Percentiles rank a stretch among this genome's conserved stretches.
Conservation (phyloP, 2,329 filamentous ascomycete genomes). For the Neophaeococcomyces aloes region DNA sequence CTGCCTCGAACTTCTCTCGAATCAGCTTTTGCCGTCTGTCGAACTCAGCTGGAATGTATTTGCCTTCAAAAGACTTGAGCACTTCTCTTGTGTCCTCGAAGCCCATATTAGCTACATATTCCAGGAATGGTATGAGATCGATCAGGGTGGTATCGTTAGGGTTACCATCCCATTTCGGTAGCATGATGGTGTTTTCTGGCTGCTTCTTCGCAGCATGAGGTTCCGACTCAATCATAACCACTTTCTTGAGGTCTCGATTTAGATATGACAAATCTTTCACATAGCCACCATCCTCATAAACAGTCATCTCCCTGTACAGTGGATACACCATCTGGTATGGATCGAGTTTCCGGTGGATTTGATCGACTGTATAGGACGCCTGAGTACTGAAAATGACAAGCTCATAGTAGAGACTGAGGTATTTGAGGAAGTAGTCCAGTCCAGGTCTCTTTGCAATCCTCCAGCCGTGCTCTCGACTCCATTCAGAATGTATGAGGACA, state of each 20-base stretch:
- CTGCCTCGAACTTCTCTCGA: constrained; percentile 63
- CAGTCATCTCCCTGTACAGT: constrained; percentile 89
- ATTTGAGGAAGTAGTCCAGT: constrained; percentile 92
- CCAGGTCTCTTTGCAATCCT: constrained; percentile 88
- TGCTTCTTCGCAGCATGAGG: constrained; percentile 72
- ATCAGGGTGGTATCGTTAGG: constrained; percentile 76
- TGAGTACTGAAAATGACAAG: constrained; percentile 90
- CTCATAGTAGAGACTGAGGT: constrained; percentile 96
- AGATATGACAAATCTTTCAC: constrained; percentile 98
- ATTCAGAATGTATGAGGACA: constrained; percentile 87
- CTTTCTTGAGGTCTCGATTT: constrained; percentile 90
- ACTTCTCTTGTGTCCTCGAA: constrained; percentile 77
- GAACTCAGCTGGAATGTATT: constrained; percentile 82
- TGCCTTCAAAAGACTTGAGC: constrained; percentile 78
- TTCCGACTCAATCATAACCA: constrained; percentile 87
- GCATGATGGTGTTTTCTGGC: constrained; percentile 89
- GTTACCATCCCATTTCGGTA: constrained; percentile 83
- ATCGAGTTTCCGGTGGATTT: constrained; percentile 84
- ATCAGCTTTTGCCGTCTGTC: constrained; percentile 76
- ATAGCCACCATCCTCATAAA: constrained; percentile 91
- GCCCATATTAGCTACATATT: constrained; percentile 92
- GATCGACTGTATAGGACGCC: constrained; percentile 73
- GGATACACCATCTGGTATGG: constrained; percentile 95
- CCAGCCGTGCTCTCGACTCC: constrained; percentile 90
- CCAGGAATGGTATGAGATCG: constrained; percentile 85